Base-by-base conservation (phyloP, 306 rosid genomes). In the Cercis canadensis region DNA sequence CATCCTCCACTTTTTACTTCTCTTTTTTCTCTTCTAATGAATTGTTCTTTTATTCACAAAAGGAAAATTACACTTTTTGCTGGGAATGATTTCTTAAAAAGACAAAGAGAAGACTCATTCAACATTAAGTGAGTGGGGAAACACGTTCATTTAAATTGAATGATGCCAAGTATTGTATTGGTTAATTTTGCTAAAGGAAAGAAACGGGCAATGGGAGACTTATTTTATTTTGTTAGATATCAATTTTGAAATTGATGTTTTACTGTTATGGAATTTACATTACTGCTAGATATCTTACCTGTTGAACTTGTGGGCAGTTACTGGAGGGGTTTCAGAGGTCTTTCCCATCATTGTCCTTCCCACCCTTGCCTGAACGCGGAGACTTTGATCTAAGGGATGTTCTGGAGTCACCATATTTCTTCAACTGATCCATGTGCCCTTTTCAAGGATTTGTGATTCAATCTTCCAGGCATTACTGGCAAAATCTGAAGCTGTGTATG, bases 281-380 rank as follows among this genome's bases (percentile, higher is more conserved):
- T 65, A 60, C 58, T 66, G 74, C 57, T 34, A 11, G 65, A 49
- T 66, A 32, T 56, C 53, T 60, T 36, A 49, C 68, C 69, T 66
- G 46, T 55, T 73, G 47, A 39, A 77, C 75, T 56, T 76, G 54
- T 59, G 62, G 59, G 54, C 91, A 94, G 98, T 83, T 94, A 62
- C 60, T 89, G 80, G 88, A 84, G 72, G 56, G 86, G 85, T 94
- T 94, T 73, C 70, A 94, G 75, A 75, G 54, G 36, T 84, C 97
- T 58, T 94, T 90, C 79, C 96, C 98, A 32, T 19, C 69, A 41
- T 65, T 89, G 60, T 31, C 43, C 9, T 94, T 94, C 67, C 98
- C 98, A 5, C 73, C 88, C 12, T 85, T 94, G 82, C 98, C 98
- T 7, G 96, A 94, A 52, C 82, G 95, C 4, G 98, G 98, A 17